A percentile compares a stretch with the other conserved stretches of the same genome.
Conservation (phyloP, 2,329 filamentous ascomycete species). For the Sclerotinia subarctica region DNA sequence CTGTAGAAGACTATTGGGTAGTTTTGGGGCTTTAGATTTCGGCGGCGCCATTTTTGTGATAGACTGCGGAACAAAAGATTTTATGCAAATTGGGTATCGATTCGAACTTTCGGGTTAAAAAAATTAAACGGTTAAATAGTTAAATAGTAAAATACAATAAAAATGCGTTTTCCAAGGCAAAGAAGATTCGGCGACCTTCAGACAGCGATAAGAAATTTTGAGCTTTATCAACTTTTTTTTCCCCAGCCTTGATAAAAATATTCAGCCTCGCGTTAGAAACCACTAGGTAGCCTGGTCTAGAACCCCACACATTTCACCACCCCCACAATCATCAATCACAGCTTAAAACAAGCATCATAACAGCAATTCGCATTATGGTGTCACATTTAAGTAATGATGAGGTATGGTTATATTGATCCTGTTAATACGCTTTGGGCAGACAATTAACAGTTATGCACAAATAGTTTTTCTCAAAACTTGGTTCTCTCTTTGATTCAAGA, state of each 20-base stretch:
- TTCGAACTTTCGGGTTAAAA: not conserved
- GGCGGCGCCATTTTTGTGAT: constrained; percentile 30
- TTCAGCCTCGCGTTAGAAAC: constrained; percentile 12
- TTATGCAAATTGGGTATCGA: not conserved
- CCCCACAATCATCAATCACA: constrained; percentile 23
- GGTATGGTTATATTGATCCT: constrained; percentile 40
- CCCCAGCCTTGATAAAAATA: not conserved
- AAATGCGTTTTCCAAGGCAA: not conserved
- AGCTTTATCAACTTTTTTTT: constrained; percentile 17
- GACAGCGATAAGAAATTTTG: constrained; percentile 16
- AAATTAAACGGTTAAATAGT: not conserved
- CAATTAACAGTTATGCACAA: constrained; percentile 16
- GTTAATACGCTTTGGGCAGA: not conserved
- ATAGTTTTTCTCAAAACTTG: constrained; percentile 61
- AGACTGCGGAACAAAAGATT: not conserved
- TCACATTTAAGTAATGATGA: constrained; percentile 60
- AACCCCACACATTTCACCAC: constrained; percentile 22
- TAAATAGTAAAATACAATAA: not conserved
- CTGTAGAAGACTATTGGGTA: constrained; percentile 46
- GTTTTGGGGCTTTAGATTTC: constrained; percentile 41
- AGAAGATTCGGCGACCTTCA: not conserved
- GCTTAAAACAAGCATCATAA: constrained; percentile 19
- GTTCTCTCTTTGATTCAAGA: constrained; percentile 13
- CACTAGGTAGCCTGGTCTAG: constrained; percentile 2
- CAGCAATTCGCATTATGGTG: constrained; percentile 33